These are phyloP conservation scores for Botrytis sinoallii DNA, from an alignment of 2,329 filamentous ascomycete genomes.

Conservation along the genomic window DNA sequence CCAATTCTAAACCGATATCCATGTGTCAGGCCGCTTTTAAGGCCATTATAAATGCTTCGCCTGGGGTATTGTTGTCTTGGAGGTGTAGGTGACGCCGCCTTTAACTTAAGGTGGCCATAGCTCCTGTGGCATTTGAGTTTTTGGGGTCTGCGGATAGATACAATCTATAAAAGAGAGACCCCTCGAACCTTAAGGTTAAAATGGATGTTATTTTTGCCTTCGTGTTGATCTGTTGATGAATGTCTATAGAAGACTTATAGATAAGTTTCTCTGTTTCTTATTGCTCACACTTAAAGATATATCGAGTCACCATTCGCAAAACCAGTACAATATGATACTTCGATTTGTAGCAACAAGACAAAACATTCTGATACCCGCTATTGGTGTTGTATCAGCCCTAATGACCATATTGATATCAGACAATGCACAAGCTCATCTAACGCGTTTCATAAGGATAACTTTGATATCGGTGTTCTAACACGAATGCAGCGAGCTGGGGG, in stretches of 20 bases:
- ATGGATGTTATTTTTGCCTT: neutral
- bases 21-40: slow-evolving; percentile 13
- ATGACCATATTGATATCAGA: neutral
- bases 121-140: neutral
- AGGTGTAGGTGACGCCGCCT: neutral
- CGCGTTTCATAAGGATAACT: neutral
- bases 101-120: slow-evolving; percentile 7
- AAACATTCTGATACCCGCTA: neutral
- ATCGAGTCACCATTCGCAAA: neutral
- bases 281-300: neutral
- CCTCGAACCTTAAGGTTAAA: neutral
- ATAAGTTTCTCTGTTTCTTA: neutral
- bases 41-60: neutral
- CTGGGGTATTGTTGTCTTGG: slow-evolving; percentile 1
- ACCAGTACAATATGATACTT: neutral
- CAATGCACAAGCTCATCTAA: neutral
- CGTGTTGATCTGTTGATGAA: neutral
- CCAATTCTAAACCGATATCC: neutral
- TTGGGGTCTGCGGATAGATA: neutral
- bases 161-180: neutral
- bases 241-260: neutral
- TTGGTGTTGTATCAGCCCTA: neutral
- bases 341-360: neutral
- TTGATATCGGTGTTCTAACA: neutral
- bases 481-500: neutral